phyloP scores from a whole-genome alignment of 2,329 filamentous ascomycete species.

The Penicillium sp. region DNA sequence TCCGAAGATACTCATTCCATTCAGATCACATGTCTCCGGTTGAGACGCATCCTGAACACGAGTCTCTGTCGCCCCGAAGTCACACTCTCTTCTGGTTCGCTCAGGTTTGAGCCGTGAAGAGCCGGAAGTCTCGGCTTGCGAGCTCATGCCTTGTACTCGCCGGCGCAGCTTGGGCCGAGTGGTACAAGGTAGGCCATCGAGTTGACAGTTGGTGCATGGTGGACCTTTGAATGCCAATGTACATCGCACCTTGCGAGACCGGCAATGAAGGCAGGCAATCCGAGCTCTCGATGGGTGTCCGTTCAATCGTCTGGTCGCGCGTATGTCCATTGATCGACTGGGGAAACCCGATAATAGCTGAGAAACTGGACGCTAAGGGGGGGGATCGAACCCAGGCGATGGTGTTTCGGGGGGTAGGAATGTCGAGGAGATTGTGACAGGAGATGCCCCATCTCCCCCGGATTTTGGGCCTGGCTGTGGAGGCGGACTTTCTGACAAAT shows the following conservation, averaged over 20 bases:
- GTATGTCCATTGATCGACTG: neutral
- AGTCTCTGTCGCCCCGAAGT: neutral
- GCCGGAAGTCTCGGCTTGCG: neutral
- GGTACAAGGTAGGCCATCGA: neutral
- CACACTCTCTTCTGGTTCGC: neutral
- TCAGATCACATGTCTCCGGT: neutral
- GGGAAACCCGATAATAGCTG: too few species aligned
- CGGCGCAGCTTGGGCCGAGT: neutral
- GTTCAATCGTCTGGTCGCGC: neutral
- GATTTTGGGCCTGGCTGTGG: too few species aligned
- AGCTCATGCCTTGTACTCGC: neutral
- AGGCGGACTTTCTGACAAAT: too few species aligned
- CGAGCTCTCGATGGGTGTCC: conserved; percentile 1
- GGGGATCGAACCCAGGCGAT: too few species aligned
- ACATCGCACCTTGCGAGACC: neutral
- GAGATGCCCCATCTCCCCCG: too few species aligned
- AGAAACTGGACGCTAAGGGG: neutral
- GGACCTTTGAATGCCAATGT: neutral
- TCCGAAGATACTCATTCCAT: neutral
- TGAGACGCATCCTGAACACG: neutral
- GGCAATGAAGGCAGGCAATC: neutral
- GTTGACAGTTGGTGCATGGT: conserved; percentile 1
- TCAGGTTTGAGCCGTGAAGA: neutral
- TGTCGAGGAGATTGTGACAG: too few species aligned
- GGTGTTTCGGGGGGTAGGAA: too few species aligned